Base-by-base conservation (phyloP, 805 yeast genomes). In the Saturnispora diversa region DNA sequence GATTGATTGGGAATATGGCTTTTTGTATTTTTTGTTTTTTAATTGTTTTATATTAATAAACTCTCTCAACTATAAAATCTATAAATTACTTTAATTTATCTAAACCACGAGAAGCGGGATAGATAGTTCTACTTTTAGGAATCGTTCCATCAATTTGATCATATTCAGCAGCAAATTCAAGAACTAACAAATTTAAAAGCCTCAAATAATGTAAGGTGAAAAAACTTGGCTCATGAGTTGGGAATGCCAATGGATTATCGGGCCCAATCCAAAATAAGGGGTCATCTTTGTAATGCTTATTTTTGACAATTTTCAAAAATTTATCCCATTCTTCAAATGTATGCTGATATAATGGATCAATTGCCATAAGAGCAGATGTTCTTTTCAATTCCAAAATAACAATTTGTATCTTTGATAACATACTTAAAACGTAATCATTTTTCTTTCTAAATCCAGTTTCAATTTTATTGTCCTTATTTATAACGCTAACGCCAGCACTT, bases 151-250 rank as follows among this genome's bases (percentile, higher is more conserved):
- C 39, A 11, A 35, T 17, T 9, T 37, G 34, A 37, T 54, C 55
- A 37, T 54, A 54, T 6, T 48, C 52, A 15, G 47, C 37, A 6
- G 60, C 58, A 35, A 56, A 43, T 22, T 46, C 45, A 28, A 55
- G 60, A 20, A 58, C n/a, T 17, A 41, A 46, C 8, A 42, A 15
- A 37, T 59, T 58, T 21, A 59, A 31, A 24, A 44, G 39, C 38
- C 56, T 50, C 27, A 58, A 19, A 39, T 54, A 54, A 34, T 54
- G 55, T 34, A 52, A 46, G 1, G 55, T 39, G 26, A 83, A 70
- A 50, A 74, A 83, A 43, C 75, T 74, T 0, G 87, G 77, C 54
- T 85, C 87, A 48, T 70, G 71, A 28, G 81, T 62, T 0, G 92
- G 92, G 41, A 70, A 74, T 33, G 81, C 66, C 31, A 85, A 60